These are phyloP conservation scores for Sicyos baderoa DNA, from an alignment of 306 rosid genomes.

Conservation along the genomic window DNA sequence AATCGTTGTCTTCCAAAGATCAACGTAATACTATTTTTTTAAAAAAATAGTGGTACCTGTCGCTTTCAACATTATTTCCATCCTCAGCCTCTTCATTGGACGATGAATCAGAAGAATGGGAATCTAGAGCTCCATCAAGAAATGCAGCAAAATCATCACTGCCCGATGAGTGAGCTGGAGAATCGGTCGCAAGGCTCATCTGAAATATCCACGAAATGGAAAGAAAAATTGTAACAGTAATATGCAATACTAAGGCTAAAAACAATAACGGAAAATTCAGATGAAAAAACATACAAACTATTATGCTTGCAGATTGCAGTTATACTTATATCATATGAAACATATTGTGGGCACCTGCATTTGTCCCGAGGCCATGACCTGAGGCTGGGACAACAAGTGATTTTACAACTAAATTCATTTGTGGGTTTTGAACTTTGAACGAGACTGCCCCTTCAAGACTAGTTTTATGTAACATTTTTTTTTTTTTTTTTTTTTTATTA, in stretches of 20 bases:
- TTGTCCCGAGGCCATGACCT: no score
- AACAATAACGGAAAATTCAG: neutral
- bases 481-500: no score
- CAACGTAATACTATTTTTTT: conserved; percentile 5
- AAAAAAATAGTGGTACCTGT: conserved; percentile 27
- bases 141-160: conserved; percentile 56
- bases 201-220: conserved; percentile 23
- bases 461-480: no score
- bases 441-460: no score
- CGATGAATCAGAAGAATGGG: conserved; percentile 34
- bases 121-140: conserved; percentile 46
- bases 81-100: conserved; percentile 23
- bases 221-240: neutral
- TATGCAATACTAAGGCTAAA: neutral
- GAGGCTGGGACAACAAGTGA: no score
- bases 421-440: no score
- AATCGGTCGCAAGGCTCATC: conserved; percentile 68
- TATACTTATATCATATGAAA: no score
- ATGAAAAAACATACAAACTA: no score
- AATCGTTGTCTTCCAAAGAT: neutral
- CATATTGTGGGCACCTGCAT: no score
- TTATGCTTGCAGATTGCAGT: no score
- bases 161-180: conserved; percentile 61
- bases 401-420: no score
- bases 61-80: conserved; percentile 27